Evolutionary conservation across 2,329 filamentous ascomycete genomes (phyloP).

Genomic region (Fonsecaea multimorphosa): DNA sequence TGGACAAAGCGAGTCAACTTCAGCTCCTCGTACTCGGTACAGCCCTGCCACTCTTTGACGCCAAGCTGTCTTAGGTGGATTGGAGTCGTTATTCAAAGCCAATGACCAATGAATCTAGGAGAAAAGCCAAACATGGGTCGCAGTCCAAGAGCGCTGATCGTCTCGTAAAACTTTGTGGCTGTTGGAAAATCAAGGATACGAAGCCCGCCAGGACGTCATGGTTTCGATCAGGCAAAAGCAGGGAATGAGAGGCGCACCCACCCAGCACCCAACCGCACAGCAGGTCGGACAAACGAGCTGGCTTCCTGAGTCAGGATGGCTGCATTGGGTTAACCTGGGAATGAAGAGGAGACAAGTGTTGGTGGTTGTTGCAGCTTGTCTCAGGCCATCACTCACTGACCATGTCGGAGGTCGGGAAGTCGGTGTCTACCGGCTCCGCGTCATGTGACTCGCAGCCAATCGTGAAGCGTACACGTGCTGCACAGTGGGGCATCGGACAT

Average conservation of each 20-base stretch:
- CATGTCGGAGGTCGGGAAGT: slow-evolving; percentile 29
- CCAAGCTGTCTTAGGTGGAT: neutral
- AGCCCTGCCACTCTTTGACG: neutral
- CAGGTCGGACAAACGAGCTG: neutral
- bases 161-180: neutral
- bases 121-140: neutral
- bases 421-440: slow-evolving; percentile 26
- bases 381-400: slow-evolving; percentile 12
- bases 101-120: neutral
- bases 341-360: slow-evolving; percentile 8
- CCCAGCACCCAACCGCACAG: neutral
- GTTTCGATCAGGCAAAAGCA: neutral
- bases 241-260: neutral
- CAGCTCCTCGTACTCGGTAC: neutral
- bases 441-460: slow-evolving; percentile 30
- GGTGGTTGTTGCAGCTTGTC: slow-evolving; percentile 15
- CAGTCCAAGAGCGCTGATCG: neutral
- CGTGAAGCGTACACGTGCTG: slow-evolving; percentile 13
- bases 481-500: slow-evolving; percentile 14
- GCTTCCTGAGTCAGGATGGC: neutral
- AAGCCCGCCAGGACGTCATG: slow-evolving; percentile 1
- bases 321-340: slow-evolving; percentile 15
- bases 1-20: neutral
- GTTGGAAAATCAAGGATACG: neutral
- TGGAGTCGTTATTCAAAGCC: neutral